Conservation (phyloP, 148 eudicot genomes). For the Chenopodium quinoa region DNA sequence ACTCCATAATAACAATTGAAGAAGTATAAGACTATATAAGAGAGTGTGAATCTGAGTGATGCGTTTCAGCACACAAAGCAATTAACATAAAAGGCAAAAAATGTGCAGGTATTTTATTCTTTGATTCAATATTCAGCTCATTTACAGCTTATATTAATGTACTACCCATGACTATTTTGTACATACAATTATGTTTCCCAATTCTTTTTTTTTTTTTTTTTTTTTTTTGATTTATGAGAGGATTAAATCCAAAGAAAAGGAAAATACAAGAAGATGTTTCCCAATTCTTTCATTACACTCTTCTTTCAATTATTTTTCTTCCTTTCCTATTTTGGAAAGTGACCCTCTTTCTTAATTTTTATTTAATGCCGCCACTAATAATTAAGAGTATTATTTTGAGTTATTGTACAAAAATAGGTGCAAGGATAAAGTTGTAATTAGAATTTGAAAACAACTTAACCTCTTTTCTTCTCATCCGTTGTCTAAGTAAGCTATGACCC, state of each 20-base stretch:
- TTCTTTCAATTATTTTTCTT: neutral
- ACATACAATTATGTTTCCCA: neutral
- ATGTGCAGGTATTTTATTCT: neutral
- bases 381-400: no score
- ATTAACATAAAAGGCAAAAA: neutral
- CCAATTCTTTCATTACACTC: neutral
- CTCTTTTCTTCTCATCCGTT: no score
- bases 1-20: neutral
- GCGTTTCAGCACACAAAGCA: conserved; percentile 10
- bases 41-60: neutral
- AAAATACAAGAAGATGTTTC: neutral
- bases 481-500: no score
- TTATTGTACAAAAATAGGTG: no score
- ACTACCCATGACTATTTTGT: neutral
- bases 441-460: no score
- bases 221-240: no score
- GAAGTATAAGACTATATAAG: neutral
- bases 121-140: neutral
- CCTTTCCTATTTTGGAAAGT: neutral
- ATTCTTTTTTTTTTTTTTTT: neutral
- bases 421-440: no score
- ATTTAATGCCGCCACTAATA: no score
- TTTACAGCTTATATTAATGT: neutral
- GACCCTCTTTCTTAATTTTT: neutral
- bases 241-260: no score